Evolutionary conservation across 1,284 basidiomycete species (phyloP).

Genomic region (Papiliotrema fonsecae): DNA sequence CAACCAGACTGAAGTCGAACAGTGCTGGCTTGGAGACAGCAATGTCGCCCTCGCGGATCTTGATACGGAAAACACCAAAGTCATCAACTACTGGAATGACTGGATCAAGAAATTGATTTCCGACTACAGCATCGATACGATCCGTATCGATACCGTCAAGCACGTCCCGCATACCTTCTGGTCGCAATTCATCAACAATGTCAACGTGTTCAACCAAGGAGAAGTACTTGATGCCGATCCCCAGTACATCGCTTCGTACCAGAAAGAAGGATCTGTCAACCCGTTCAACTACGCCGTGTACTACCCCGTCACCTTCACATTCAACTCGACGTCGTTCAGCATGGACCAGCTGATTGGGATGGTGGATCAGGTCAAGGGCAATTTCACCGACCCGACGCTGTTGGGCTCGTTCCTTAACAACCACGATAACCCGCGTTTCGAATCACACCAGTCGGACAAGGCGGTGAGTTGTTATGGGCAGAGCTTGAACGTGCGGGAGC

Average conservation of each 20-base stretch:
- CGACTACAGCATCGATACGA: slow-evolving; percentile 47
- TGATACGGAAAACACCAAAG: slow-evolving; percentile 47
- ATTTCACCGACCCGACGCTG: slow-evolving; percentile 41
- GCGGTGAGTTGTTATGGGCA: slow-evolving; percentile 13
- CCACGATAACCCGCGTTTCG: slow-evolving; percentile 50
- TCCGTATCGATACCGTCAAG: slow-evolving; percentile 52
- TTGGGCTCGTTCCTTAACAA: slow-evolving; percentile 48
- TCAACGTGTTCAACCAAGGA: slow-evolving; percentile 49
- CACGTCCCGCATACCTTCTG: slow-evolving; percentile 50
- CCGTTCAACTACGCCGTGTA: slow-evolving; percentile 58
- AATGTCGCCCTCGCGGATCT: slow-evolving; percentile 44
- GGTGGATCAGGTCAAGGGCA: slow-evolving; percentile 18
- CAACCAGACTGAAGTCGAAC: slow-evolving; percentile 50
- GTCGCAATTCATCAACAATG: slow-evolving; percentile 45
- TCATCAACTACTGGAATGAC: slow-evolving; percentile 44
- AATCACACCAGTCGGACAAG: slow-evolving; percentile 17
- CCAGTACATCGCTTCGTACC: slow-evolving; percentile 38
- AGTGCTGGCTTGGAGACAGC: slow-evolving; percentile 50
- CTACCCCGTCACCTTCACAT: slow-evolving; percentile 46
- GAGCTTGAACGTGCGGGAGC: neutral
- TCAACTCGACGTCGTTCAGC: slow-evolving; percentile 22
- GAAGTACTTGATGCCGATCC: slow-evolving; percentile 48
- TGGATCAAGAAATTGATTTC: slow-evolving; percentile 49
- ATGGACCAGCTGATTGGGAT: slow-evolving; percentile 21
- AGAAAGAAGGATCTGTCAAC: slow-evolving; percentile 49